Evolutionary conservation across 1,284 basidiomycete species (phyloP), one percentile per base, ranked within the genome.

Genomic region (Austroboletus rostrupii): DNA sequence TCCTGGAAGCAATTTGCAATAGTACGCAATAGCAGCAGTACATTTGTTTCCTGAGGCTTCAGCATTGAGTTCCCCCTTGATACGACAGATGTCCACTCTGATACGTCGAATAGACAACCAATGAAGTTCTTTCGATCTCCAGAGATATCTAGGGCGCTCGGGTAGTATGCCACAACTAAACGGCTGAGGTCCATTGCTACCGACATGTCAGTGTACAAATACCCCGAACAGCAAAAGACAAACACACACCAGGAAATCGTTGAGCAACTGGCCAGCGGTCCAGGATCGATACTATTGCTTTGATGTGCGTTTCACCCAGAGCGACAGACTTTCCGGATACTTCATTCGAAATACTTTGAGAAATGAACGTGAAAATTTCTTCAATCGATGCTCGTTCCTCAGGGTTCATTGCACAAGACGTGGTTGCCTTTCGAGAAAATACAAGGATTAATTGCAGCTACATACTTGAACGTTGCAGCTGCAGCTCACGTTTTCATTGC

Each of bases 131-230:
- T 70, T 35, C 78, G 76, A 43, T 79, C 61, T 13, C 66, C 74
- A 0, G 77, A 62, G 8, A 73, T 68, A 5, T 74, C 65, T 49
- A 79, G 77, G 1, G 76, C 70, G 7, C 75, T 72, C 3, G 83
- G 78, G 39, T 78, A 84, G 58, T 80, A 81, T 0, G 81, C 85
- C n/a, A 84, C 76, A 10, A 96, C 70, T 28, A 93, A 75, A 28
- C 96, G 85, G 43, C 85, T 77, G 9, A 98, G 76, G 63, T 99
- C 96, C 60, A 99, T 82, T 3, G 95, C 92, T 93, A 60, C 26
- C 53, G 21, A 21, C 19, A 44, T 16, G 23, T 53, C 31, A 47
- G 44, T 48, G 7, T 16, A 29, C 26, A 48, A 36, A 5, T 6
- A 26, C 13, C 14, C 17, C 35, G 20, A 20, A 8, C 17, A 41